These are phyloP conservation scores for Aureobasidium sp. DNA, from an alignment of 2,329 filamentous ascomycete genomes.

Conservation along the genomic window DNA sequence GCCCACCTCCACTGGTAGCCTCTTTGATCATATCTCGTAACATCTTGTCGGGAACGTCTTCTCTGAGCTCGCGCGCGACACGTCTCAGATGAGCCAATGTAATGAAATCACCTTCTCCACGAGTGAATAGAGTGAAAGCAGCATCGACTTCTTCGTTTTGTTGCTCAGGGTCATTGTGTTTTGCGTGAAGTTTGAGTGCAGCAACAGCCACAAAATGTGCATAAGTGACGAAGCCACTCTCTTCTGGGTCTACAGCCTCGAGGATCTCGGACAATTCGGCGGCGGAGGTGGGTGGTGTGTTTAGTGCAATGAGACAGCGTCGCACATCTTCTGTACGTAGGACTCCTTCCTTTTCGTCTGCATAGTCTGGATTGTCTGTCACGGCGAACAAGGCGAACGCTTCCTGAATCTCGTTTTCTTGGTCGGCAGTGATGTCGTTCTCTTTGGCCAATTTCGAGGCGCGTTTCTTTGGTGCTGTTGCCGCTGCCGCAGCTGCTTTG, in stretches of 20 bases:
- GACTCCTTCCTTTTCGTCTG: conserved; percentile 54
- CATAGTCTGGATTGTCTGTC: conserved; percentile 33
- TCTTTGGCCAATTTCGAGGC: conserved; percentile 88
- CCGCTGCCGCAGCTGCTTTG: conserved; percentile 17
- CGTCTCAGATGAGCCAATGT: conserved; percentile 68
- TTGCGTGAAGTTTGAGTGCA: conserved; percentile 66
- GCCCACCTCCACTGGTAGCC: conserved; percentile 64
- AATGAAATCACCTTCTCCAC: conserved; percentile 54
- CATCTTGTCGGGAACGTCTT: conserved; percentile 74
- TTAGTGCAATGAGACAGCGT: conserved; percentile 57
- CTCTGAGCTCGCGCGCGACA: conserved; percentile 73
- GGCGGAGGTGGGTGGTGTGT: conserved; percentile 55
- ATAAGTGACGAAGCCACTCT: conserved; percentile 69
- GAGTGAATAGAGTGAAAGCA: conserved; percentile 74
- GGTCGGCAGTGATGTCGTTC: conserved; percentile 71
- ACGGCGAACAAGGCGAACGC: conserved; percentile 71
- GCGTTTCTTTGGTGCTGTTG: conserved; percentile 39
- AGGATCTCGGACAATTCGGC: conserved; percentile 69
- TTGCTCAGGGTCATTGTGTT: conserved; percentile 35
- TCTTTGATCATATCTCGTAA: conserved; percentile 91
- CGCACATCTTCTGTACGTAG: conserved; percentile 37
- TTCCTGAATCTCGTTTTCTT: conserved; percentile 86
- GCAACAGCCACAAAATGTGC: conserved; percentile 78
- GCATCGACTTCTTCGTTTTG: conserved; percentile 64
- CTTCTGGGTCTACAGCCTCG: conserved; percentile 73